phyloP scores from a whole-genome alignment of 2,329 filamentous ascomycete species.

The Cytospora piceicola region DNA sequence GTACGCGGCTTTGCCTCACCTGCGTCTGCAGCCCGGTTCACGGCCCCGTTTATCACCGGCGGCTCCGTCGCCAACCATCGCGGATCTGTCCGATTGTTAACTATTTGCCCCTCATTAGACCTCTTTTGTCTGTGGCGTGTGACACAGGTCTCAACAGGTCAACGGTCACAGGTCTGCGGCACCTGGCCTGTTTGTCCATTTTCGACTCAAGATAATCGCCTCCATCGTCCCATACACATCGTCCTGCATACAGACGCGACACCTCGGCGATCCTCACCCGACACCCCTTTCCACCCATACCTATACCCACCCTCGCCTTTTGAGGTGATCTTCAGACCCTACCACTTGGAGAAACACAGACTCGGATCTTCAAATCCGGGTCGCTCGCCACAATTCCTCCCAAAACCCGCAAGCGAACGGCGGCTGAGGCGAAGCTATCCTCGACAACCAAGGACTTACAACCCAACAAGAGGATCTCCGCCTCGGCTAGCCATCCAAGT shows the following conservation, averaged over 20 bases:
- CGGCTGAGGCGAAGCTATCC: constrained; percentile 66
- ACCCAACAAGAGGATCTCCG: constrained; percentile 57
- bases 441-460: constrained; percentile 47
- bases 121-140: constrained; percentile 11
- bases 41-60: constrained; percentile 17
- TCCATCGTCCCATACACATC: constrained; percentile 12
- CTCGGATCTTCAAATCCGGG: constrained; percentile 29
- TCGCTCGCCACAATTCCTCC: constrained; percentile 59
- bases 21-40: constrained; percentile 17
- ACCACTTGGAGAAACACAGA: constrained; percentile 12
- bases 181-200: constrained; percentile 18
- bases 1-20: constrained; percentile 2
- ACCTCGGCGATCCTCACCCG: constrained; percentile 1
- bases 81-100: constrained; percentile 1
- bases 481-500: constrained; percentile 51
- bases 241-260: constrained; percentile 3
- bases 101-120: constrained; percentile 21
- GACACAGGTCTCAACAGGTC: constrained; percentile 21
- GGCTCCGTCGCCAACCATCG: constrained; percentile 7
- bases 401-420: constrained; percentile 63
- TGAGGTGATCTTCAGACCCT: constrained; percentile 7
- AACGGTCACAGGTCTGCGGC: constrained; percentile 6
- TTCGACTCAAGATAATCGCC: constrained; percentile 2
- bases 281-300: background rate
- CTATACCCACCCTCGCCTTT: background rate